Base-by-base conservation (phyloP, 768 basidiomycete genomes). In the Rhizopogon vesiculosus region DNA sequence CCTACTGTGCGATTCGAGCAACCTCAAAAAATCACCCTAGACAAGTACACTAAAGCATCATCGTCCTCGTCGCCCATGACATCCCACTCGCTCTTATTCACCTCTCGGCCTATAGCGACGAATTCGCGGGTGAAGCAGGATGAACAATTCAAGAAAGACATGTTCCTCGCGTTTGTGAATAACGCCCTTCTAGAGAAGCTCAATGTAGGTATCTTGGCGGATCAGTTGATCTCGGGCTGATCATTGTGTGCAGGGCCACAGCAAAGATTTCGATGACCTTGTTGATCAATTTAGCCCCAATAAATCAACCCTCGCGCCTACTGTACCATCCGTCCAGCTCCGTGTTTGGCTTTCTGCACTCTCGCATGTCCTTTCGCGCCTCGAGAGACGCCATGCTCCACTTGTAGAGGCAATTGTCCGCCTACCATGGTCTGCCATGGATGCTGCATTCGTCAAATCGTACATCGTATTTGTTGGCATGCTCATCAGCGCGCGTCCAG, bases 391-490 rank as follows among this genome's bases (percentile, higher is more conserved):
- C 8, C 95, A 98, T 66, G 75, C 85, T 15, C 67, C 83, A 0
- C 82, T 99, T 31, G 87, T 98, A 39, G 84, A 94, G 58, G 92
- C 94, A 13, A 83, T 98, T 56, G 78, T 98, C 42, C 80, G 79
- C 58, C 78, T 98, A 65, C 92, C 93, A 12, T 99, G 97, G 97
- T 87, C 90, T 15, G 90, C 85, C n/a, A 83, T 93, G 71, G 94
- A 96, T 65, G 81, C 81, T 33, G 74, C 76, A 35, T 90, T 96
- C 60, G 93, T 95, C 51, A 89, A 87, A 70, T 85, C 87, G 5
- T 98, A 96, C 72, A 88, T 87, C 31, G 81, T 88, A 38, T 97
- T 97, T 67, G 82, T 93, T 46, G 91, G 92, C 28, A 91, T 95
- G 77, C 83, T 99, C 41, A 82, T 96, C 61, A 93, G 90, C 58